Evolutionary conservation across 805 yeast species (phyloP).

Genomic region (Candida easanensis): DNA sequence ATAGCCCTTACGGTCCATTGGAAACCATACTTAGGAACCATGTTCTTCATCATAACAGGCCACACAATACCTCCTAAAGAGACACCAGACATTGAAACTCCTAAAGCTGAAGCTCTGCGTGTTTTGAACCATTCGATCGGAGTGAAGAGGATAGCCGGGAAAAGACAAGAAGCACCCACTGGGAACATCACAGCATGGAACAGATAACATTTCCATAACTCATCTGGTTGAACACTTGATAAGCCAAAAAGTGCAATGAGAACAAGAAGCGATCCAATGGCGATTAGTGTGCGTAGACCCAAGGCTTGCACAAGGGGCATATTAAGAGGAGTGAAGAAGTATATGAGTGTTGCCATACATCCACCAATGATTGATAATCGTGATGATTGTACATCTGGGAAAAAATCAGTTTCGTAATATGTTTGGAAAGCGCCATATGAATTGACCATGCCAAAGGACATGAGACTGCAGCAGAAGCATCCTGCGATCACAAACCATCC

Average conservation of each 20-base stretch:
- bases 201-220: slow-evolving; percentile 27
- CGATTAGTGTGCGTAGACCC: slow-evolving; percentile 17
- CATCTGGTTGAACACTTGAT: slow-evolving; percentile 15
- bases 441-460: slow-evolving; percentile 25
- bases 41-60: slow-evolving; percentile 24
- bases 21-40: slow-evolving; percentile 18
- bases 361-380: slow-evolving; percentile 25
- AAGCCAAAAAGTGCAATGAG: slow-evolving; percentile 20
- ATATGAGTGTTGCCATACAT: slow-evolving; percentile 22
- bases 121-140: slow-evolving; percentile 71
- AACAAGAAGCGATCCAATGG: slow-evolving; percentile 12
- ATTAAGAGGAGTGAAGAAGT: slow-evolving; percentile 16
- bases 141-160: slow-evolving; percentile 55
- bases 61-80: slow-evolving; percentile 50
- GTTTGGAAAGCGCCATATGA: slow-evolving; percentile 26
- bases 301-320: slow-evolving; percentile 22
- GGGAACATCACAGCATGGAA: slow-evolving; percentile 25
- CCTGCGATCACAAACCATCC: slow-evolving; percentile 26
- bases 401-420: slow-evolving; percentile 22
- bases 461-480: slow-evolving; percentile 15
- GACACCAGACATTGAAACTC: slow-evolving; percentile 46
- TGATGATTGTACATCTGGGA: slow-evolving; percentile 15
- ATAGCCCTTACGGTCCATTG: slow-evolving; percentile 21
- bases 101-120: slow-evolving; percentile 55
- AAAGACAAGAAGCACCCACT: slow-evolving; percentile 40